A percentile compares a stretch with the other conserved stretches of the same genome.
phyloP scores from a whole-genome alignment of 805 yeast species.

The Priceomyces haplophilus region DNA sequence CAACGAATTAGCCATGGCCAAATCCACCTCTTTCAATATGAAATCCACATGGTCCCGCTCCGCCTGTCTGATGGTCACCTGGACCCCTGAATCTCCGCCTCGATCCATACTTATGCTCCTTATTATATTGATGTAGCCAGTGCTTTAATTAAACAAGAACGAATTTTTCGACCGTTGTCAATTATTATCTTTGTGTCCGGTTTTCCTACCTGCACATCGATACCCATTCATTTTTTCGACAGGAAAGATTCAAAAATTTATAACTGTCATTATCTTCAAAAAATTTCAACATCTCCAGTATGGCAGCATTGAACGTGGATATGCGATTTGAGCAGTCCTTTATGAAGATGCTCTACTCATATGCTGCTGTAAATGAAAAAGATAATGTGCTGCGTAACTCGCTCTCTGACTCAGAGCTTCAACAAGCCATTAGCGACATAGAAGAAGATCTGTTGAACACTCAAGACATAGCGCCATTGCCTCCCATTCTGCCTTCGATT shows the following conservation, averaged over 20 bases:
- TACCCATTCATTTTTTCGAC: no score
- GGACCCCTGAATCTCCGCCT: slow-evolving; percentile 52
- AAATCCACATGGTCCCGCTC: slow-evolving; percentile 88
- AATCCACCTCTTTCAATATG: slow-evolving; percentile 79
- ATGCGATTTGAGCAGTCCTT: slow-evolving; percentile 66
- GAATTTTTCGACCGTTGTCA: not conserved
- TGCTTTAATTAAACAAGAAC: not conserved
- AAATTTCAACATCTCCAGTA: not conserved
- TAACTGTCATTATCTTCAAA: no score
- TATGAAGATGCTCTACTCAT: slow-evolving; percentile 27
- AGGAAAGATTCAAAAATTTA: no score
- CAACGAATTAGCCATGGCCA: slow-evolving; percentile 87
- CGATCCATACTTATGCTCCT: slow-evolving; percentile 22
- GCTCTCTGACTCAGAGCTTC: slow-evolving; percentile 19
- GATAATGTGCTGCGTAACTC: not conserved
- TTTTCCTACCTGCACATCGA: not conserved
- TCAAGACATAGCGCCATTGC: slow-evolving; percentile 21
- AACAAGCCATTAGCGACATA: slow-evolving; percentile 14
- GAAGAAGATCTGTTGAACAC: slow-evolving; percentile 11
- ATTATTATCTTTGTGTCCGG: not conserved
- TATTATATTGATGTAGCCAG: not conserved
- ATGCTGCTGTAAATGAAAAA: slow-evolving; percentile 22
- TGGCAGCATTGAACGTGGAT: slow-evolving; percentile 45
- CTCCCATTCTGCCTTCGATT: slow-evolving; percentile 41
- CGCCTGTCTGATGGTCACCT: slow-evolving; percentile 83